Evolutionary conservation across 2,329 filamentous ascomycete genomes (phyloP), one percentile per base, ranked within the genome.

Genomic region (Fusarium drepaniforme): DNA sequence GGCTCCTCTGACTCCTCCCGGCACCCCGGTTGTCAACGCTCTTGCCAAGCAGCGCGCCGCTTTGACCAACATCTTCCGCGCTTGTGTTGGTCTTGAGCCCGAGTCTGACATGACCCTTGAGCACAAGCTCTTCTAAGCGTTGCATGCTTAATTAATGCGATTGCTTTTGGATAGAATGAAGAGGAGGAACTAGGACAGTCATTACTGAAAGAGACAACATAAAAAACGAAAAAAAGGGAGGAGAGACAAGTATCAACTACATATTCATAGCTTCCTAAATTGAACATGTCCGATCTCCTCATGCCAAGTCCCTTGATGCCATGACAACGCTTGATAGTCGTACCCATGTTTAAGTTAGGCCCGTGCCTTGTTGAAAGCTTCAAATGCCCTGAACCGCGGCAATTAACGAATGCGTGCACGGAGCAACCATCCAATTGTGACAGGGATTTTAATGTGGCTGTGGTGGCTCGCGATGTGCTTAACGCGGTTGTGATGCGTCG

Each of bases 101-200:
- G 97, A 99, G 90, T 97, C 93, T 68, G 97, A 99, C 84, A 99
- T 99, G 97, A 98, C 96, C 46, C 90, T 98, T 64, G 97, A 99
- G 90, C 96, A 98, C 89, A 99, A 98, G 92, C 90, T 98, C 75
- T 96, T 98, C 83, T 94, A 90, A 84, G 68, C 49, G 44, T 38
- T 25, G 28, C 28, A 33, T 33, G 49, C 28, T 53, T 3, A 5
- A 60, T 23, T 51, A 23, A 28, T 37, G 30, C 40, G 33, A 40
- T 58, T 66, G 49, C n/a, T 64, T 60, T 21, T 8, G 35, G 56
- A 42, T 66, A 21, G 42, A 56, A 49, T 51, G 35, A 59, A 46
- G 56, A 68, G 56, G 58, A 67, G 56, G 15, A 64, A 46, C 15
- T 16, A n/a, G 60, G 60, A 74, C 67, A 71, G 69, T 75, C 66